A percentile compares a stretch with the other conserved stretches of the same genome.
phyloP scores from a whole-genome alignment of 176 grass and related monocot genomes.

The Bolboschoenus planiculmis region DNA sequence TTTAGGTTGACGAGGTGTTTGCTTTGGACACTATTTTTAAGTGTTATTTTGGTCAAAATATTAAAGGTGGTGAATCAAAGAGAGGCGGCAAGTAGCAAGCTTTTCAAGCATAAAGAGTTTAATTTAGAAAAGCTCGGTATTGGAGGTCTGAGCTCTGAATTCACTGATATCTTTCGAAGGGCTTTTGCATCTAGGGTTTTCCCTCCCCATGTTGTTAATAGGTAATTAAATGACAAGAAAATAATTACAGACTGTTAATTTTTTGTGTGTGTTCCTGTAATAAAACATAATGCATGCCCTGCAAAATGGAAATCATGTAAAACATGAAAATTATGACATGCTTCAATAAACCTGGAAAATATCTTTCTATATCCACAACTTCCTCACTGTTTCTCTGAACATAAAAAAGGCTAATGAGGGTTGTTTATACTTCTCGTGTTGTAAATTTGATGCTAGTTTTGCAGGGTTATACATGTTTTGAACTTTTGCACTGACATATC shows the following conservation, averaged over 20 bases:
- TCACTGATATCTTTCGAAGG: conserved; percentile 93
- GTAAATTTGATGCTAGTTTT: background rate
- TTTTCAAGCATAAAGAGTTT: conserved; percentile 98
- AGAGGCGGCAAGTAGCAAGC: conserved; percentile 92
- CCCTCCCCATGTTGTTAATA: conserved; percentile 75
- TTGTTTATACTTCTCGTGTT: background rate
- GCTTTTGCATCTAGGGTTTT: conserved; percentile 98
- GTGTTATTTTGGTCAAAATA: conserved; percentile 12
- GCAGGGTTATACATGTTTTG: background rate
- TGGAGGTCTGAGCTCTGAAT: conserved; percentile 84
- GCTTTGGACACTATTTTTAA: background rate
- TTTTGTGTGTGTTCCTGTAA: background rate
- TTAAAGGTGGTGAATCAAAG: conserved; percentile 81
- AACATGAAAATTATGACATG: background rate
- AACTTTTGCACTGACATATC: background rate
- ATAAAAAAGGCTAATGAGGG: background rate
- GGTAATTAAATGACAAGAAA: conserved; percentile 29
- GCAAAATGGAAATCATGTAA: background rate
- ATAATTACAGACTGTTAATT: background rate
- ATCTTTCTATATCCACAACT: background rate
- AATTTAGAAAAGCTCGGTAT: conserved; percentile 95
- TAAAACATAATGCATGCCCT: background rate
- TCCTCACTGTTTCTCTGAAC: background rate
- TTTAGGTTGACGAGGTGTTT: background rate
- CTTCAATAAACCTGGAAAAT: background rate